phyloP scores from a whole-genome alignment of 2,329 filamentous ascomycete genomes.

The Aspergillus brasiliensis region DNA sequence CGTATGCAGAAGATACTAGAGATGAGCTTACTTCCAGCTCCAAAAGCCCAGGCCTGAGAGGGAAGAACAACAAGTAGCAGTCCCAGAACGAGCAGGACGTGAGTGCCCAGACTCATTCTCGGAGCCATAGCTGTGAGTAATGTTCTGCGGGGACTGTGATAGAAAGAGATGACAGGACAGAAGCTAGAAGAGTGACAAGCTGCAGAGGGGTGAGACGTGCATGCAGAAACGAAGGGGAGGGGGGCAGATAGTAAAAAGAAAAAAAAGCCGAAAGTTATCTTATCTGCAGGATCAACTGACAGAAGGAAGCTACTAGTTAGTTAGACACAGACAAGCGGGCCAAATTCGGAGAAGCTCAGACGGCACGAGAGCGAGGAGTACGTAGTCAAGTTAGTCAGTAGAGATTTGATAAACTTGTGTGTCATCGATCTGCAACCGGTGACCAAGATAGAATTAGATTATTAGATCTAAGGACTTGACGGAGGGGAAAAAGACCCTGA shows the following conservation, averaged over 20 bases:
- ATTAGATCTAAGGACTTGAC: no score
- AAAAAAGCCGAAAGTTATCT: neutral
- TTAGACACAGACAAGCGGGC: neutral
- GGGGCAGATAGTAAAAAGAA: neutral
- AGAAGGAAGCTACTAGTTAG: neutral
- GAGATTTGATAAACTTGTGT: neutral
- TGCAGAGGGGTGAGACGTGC: neutral
- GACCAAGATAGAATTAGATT: neutral
- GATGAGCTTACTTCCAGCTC: conserved; percentile 45
- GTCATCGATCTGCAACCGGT: neutral
- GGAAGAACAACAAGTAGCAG: conserved; percentile 42
- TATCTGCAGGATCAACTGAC: conserved; percentile 1
- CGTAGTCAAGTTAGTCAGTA: no score
- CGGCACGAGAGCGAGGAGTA: no score
- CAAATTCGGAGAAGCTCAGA: neutral
- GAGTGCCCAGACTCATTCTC: conserved; percentile 27
- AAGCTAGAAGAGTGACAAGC: conserved; percentile 1
- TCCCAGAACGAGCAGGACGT: conserved; percentile 38
- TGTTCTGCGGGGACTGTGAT: conserved; percentile 16
- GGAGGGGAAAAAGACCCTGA: neutral
- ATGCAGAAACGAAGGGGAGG: conserved; percentile 1
- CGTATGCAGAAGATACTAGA: neutral
- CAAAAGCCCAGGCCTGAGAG: conserved; percentile 46
- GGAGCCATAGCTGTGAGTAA: conserved; percentile 18
- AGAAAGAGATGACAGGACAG: neutral